Base-by-base conservation (phyloP, 2,329 filamentous ascomycete genomes). In the Hypoxylon sp. region DNA sequence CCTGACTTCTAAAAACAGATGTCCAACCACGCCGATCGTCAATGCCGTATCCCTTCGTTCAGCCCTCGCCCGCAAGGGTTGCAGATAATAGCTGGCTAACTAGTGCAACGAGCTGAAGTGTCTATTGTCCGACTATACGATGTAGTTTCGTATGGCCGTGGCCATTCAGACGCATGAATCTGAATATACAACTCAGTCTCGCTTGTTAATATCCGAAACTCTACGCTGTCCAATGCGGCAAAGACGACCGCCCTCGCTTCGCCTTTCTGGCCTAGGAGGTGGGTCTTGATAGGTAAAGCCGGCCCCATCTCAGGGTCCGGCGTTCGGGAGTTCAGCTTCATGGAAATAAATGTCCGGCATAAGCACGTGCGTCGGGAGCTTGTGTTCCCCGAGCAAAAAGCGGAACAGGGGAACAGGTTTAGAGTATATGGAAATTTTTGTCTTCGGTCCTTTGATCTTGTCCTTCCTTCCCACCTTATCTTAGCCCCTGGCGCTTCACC, bases 401-500 rank as follows among this genome's bases (percentile, higher is more conserved):
- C 26, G 26, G 30, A 10, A 6, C 15, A 5, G 13, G 13, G 2
- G n/a, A 6, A 34, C 30, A 3, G 32, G n/a, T n/a, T 6, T 13
- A n/a, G 32, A n/a, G n/a, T 37, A 13, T 37, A 37, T 37, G n/a
- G n/a, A n/a, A n/a, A n/a, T n/a, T n/a, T n/a, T n/a, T n/a, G n/a
- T n/a, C n/a, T n/a, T n/a, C n/a, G n/a, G n/a, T n/a, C n/a, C n/a
- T n/a, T n/a, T n/a, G n/a, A n/a, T n/a, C n/a, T n/a, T n/a, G n/a
- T n/a, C n/a, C n/a, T n/a, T n/a, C n/a, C n/a, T n/a, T n/a, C n/a
- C n/a, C n/a, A n/a, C n/a, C n/a, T n/a, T n/a, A n/a, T n/a, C 15
- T 46, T 10, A 17, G 15, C 44, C 44, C 44, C 44, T 48, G n/a
- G 44, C n/a, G 8, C n/a, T n/a, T n/a, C n/a, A n/a, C n/a, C 22